Percentiles rank a stretch among this genome's conserved stretches.
phyloP scores from a whole-genome alignment of 225 moss, liverwort and hornwort genomes.

The Anthoceros angustus region DNA sequence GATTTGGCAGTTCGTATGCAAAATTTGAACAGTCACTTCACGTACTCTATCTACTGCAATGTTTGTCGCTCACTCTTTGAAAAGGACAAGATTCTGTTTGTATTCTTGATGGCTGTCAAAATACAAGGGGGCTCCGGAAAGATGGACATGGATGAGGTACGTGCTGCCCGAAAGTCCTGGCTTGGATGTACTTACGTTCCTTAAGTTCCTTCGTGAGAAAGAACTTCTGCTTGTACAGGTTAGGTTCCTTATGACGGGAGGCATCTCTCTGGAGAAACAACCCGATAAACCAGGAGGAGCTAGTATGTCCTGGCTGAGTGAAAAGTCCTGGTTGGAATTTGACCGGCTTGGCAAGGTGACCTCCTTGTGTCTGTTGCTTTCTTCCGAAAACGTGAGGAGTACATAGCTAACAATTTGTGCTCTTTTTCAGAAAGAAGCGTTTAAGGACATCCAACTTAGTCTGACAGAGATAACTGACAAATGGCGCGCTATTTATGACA shows the following conservation, averaged over 20 bases:
- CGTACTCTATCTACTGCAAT: no score
- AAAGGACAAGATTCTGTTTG: constrained; percentile 70
- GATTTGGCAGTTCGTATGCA: no score
- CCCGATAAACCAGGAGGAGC: constrained; percentile 45
- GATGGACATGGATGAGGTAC: constrained; percentile 66
- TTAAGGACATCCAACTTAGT: neutral
- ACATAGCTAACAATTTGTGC: no score
- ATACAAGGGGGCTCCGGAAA: constrained; percentile 24
- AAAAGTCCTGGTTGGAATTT: constrained; percentile 79
- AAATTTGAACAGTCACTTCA: no score
- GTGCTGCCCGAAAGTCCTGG: no score
- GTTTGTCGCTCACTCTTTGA: no score
- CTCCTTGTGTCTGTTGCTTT: neutral
- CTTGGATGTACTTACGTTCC: no score
- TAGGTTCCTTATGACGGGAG: constrained; percentile 63
- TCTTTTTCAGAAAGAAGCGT: neutral
- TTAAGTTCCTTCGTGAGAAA: no score
- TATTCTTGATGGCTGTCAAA: no score
- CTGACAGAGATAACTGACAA: neutral
- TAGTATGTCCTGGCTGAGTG: constrained; percentile 38
- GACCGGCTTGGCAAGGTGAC: constrained; percentile 60
- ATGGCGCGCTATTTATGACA: constrained; percentile 8
- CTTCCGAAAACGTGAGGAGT: no score
- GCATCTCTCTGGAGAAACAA: constrained; percentile 61
- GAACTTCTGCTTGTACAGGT: constrained; percentile 22